Percentiles rank a stretch among this genome's conserved stretches.
phyloP scores from a whole-genome alignment of 257 asterid species.

The Solanum neorickii region DNA sequence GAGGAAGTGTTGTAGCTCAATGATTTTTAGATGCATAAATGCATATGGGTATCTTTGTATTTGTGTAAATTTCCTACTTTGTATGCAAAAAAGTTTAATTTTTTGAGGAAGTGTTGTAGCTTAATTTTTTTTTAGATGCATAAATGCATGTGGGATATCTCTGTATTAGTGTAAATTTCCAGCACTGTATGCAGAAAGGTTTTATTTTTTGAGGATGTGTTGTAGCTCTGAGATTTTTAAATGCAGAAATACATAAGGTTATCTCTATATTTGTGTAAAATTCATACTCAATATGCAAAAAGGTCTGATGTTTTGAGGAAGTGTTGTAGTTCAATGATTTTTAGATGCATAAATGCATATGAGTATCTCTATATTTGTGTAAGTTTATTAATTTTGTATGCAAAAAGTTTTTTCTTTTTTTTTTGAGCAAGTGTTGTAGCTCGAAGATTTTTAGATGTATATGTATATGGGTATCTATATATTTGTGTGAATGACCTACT shows the following conservation, averaged over 20 bases:
- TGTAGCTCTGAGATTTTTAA: background rate
- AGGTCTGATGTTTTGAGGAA: background rate
- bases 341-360: background rate
- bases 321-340: background rate
- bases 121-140: background rate
- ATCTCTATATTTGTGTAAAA: background rate
- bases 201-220: background rate
- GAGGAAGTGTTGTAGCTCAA: background rate
- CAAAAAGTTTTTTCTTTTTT: background rate
- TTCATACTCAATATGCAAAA: background rate
- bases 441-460: background rate
- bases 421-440: background rate
- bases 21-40: background rate
- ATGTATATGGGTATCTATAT: background rate
- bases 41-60: background rate
- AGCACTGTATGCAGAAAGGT: background rate
- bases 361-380: background rate
- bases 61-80: background rate
- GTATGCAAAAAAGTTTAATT: background rate
- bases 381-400: background rate
- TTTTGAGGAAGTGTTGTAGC: background rate
- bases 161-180: background rate
- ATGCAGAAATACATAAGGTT: background rate
- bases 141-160: background rate
- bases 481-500: background rate